Conservation (phyloP, 2,329 filamentous ascomycete species). For the Rhynchosporium graminicola region DNA sequence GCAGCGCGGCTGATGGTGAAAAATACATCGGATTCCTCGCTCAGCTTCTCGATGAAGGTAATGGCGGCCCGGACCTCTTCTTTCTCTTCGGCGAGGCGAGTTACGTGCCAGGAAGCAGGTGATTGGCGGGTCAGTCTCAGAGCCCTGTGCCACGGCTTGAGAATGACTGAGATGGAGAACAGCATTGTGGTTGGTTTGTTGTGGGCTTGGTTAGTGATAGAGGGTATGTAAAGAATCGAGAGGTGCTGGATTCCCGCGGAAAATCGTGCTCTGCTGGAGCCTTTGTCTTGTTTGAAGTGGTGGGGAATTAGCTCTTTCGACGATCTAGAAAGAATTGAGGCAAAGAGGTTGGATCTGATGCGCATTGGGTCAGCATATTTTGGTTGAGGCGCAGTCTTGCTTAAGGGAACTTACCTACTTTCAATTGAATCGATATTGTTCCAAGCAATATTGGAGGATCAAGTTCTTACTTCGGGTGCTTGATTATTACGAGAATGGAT, state of each 20-base stretch:
- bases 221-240: neutral
- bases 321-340: too few species aligned
- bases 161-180: neutral
- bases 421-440: too few species aligned
- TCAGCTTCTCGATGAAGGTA: neutral
- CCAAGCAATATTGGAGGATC: too few species aligned
- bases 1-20: neutral
- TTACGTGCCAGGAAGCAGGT: neutral
- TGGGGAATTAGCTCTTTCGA: neutral
- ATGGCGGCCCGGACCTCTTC: neutral
- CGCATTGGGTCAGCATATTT: too few species aligned
- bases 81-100: neutral
- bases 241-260: neutral
- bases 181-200: neutral
- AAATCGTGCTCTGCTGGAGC: neutral
- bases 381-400: too few species aligned
- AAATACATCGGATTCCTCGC: neutral
- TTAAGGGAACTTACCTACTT: too few species aligned
- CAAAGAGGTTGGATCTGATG: too few species aligned
- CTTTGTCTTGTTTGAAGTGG: neutral
- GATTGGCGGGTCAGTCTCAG: neutral
- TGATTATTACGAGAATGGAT: too few species aligned
- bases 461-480: too few species aligned
- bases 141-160: neutral
- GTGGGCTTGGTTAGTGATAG: neutral